Evolutionary conservation across 1,139 yeast species (phyloP).

Genomic region (Lodderomyces margitis): DNA sequence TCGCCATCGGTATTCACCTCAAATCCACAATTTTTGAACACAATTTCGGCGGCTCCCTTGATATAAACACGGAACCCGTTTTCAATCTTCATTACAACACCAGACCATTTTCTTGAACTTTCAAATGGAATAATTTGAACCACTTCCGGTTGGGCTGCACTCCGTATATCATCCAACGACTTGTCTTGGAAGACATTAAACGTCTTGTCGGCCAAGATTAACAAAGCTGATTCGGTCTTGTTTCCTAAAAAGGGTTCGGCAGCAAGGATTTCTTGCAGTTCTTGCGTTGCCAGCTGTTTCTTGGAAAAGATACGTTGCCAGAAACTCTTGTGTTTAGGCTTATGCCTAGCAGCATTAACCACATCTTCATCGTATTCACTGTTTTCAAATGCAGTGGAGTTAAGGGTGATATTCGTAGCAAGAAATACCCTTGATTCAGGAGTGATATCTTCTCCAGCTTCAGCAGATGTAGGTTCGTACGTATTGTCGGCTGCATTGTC

Average conservation of each 20-base stretch:
- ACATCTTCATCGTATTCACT: constrained; percentile 39
- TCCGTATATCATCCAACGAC: constrained; percentile 40
- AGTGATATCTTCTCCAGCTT: constrained; percentile 30
- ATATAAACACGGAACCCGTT: constrained; percentile 61
- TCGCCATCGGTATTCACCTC: constrained; percentile 21
- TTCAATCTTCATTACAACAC: constrained; percentile 57
- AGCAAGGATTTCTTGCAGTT: constrained; percentile 7
- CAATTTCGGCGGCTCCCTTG: constrained; percentile 94
- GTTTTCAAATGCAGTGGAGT: constrained; percentile 89
- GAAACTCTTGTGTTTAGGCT: constrained; percentile 30
- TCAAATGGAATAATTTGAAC: constrained; percentile 87
- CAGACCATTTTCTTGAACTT: constrained; percentile 91
- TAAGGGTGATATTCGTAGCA: constrained; percentile 63
- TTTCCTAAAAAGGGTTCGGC: constrained; percentile 79
- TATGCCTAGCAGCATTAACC: constrained; percentile 26
- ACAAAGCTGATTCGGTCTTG: constrained; percentile 89
- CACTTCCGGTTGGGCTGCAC: constrained; percentile 36
- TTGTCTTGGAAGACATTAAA: constrained; percentile 44
- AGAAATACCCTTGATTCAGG: constrained; percentile 37
- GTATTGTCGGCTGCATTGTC: constrained; percentile 35
- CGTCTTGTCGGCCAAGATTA: constrained; percentile 61
- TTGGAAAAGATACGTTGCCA: constrained; percentile 19
- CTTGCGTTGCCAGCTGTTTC: constrained; percentile 16
- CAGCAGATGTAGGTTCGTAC: constrained; percentile 28
- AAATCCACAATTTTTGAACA: constrained; percentile 59